These are phyloP conservation scores for Aspergillus asperescens DNA, from an alignment of 495 filamentous ascomycete species.

Conservation along the genomic window DNA sequence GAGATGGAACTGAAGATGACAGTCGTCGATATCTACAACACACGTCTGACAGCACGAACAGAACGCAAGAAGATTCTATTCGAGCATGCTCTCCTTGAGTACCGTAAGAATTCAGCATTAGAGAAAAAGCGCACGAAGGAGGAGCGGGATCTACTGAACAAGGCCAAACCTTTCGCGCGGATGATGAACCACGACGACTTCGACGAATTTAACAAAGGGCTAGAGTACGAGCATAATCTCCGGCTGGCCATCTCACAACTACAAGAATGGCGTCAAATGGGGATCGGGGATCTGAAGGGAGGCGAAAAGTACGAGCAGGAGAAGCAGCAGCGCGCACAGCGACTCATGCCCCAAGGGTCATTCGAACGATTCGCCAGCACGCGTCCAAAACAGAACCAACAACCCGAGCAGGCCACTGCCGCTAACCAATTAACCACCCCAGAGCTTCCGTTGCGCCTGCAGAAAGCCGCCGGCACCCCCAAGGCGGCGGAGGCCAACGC, in stretches of 20 bases:
- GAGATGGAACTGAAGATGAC: constrained; percentile 97
- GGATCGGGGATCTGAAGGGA: constrained; percentile 73
- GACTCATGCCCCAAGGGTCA: constrained; percentile 62
- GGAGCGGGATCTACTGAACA: constrained; percentile 82
- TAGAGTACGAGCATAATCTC: constrained; percentile 86
- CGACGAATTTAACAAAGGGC: constrained; percentile 70
- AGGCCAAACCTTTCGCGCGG: constrained; percentile 89
- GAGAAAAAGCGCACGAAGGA: constrained; percentile 98
- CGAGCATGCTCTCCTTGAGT: constrained; percentile 88
- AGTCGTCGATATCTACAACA: constrained; percentile 98
- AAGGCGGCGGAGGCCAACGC: constrained; percentile 33
- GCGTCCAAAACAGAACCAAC: constrained; percentile 45
- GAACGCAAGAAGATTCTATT: constrained; percentile 96
- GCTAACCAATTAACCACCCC: constrained; percentile 69
- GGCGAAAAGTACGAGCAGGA: constrained; percentile 95
- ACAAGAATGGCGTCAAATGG: constrained; percentile 86
- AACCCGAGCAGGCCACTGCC: constrained; percentile 65
- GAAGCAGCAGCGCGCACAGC: constrained; percentile 70
- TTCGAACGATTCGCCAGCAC: constrained; percentile 73
- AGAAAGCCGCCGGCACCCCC: constrained; percentile 33
- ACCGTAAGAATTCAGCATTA: constrained; percentile 73
- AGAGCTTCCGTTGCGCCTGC: constrained; percentile 62
- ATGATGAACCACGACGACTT: constrained; percentile 96
- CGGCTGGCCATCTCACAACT: constrained; percentile 84
- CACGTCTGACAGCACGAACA: constrained; percentile 81